These are phyloP conservation scores for Bisporella sp. DNA, from an alignment of 2,329 filamentous ascomycete genomes.

Conservation along the genomic window DNA sequence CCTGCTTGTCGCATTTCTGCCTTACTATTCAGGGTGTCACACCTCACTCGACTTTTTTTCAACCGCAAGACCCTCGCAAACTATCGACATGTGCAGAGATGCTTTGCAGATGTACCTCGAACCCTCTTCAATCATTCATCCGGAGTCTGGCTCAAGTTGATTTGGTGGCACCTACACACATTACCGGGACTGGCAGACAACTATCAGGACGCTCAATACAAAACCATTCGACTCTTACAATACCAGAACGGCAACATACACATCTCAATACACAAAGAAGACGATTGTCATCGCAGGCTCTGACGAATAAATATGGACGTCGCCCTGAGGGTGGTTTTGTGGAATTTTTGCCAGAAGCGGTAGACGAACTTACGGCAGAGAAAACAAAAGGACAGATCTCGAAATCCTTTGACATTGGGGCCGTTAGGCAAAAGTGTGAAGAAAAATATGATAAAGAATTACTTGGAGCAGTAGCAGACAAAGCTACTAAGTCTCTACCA, in stretches of 20 bases:
- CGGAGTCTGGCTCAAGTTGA: constrained; percentile 24
- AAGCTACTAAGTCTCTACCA: not conserved
- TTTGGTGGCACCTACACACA: not conserved
- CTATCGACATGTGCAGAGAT: constrained; percentile 14
- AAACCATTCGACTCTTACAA: no score
- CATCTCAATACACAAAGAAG: no score
- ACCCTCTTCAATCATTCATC: constrained; percentile 23
- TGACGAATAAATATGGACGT: no score
- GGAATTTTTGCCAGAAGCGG: constrained; percentile 30
- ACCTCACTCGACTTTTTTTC: not conserved
- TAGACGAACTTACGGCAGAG: constrained; percentile 26
- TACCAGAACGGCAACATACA: no score
- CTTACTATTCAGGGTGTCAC: not conserved
- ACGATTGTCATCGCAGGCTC: no score
- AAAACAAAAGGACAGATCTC: not conserved
- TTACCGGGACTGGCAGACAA: no score
- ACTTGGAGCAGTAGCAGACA: not conserved
- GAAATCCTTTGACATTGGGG: no score
- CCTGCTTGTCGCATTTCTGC: no score
- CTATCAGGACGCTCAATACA: no score
- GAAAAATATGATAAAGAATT: not conserved
- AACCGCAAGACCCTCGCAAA: not conserved
- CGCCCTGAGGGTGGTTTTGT: constrained; percentile 21
- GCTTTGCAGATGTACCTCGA: constrained; percentile 22
- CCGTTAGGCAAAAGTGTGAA: no score